Conservation (phyloP, 768 basidiomycete species). For the Leccinum fibrillosum region DNA sequence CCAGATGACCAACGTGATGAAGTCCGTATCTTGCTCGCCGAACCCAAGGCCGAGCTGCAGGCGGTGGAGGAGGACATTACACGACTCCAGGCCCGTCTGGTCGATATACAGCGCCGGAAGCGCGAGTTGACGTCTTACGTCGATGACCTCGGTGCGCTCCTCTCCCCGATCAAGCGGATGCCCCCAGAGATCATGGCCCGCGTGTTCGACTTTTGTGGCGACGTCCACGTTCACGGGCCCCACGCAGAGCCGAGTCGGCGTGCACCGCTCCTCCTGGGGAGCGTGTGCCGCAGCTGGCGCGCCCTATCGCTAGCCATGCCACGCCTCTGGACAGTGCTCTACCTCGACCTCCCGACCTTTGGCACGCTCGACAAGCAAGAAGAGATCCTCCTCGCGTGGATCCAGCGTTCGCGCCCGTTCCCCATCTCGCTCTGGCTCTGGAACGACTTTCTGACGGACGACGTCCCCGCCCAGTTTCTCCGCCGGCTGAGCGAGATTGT, state of each 20-base stretch:
- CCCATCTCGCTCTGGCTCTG: conserved; percentile 28
- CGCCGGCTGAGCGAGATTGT: conserved; percentile 19
- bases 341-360: conserved; percentile 27
- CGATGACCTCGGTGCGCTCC: conserved; percentile 32
- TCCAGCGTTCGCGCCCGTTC: conserved; percentile 26
- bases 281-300: conserved; percentile 30
- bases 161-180: conserved; percentile 32
- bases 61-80: conserved; percentile 25
- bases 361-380: conserved; percentile 23
- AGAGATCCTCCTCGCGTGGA: conserved; percentile 24
- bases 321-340: conserved; percentile 31
- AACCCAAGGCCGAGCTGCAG: conserved; percentile 27
- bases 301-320: conserved; percentile 27
- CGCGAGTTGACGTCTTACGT: conserved; percentile 27
- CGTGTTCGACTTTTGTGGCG: conserved; percentile 32
- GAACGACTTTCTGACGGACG: conserved; percentile 33
- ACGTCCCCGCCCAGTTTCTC: conserved; percentile 26
- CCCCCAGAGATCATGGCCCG: conserved; percentile 33
- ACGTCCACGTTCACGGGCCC: conserved; percentile 24
- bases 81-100: conserved; percentile 29
- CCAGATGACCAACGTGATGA: conserved; percentile 28
- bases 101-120: conserved; percentile 28
- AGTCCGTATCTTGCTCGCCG: conserved; percentile 21
- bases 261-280: conserved; percentile 28
- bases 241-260: conserved; percentile 30